phyloP scores from a whole-genome alignment of 179 eudicot species.

The Camellia oleifera region DNA sequence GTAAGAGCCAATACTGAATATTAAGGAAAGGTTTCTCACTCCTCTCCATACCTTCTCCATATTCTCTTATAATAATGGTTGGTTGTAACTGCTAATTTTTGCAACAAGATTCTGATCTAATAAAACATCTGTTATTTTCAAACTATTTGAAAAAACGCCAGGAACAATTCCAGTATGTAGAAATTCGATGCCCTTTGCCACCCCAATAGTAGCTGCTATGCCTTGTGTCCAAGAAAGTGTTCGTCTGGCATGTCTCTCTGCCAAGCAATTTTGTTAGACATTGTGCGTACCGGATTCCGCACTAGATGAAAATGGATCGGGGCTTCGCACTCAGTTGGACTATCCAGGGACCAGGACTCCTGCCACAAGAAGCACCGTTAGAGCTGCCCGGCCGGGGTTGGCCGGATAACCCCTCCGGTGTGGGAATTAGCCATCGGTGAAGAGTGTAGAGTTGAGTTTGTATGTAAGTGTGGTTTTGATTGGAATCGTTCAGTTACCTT shows the following conservation, averaged over 20 bases:
- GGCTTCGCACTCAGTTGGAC: too few species aligned
- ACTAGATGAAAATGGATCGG: too few species aligned
- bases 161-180: slow-evolving; percentile 33
- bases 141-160: slow-evolving; percentile 61
- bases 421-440: too few species aligned
- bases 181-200: slow-evolving; percentile 1
- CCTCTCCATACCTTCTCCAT: slow-evolving; percentile 45
- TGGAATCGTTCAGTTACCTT: too few species aligned
- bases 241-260: slow-evolving; percentile 42
- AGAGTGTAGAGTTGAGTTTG: too few species aligned
- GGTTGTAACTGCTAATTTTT: slow-evolving; percentile 69
- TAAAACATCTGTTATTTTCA: slow-evolving; percentile 70
- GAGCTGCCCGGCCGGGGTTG: too few species aligned
- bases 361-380: too few species aligned
- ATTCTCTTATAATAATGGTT: slow-evolving; percentile 59
- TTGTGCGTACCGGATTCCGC: too few species aligned
- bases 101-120: slow-evolving; percentile 64
- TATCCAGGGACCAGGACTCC: too few species aligned
- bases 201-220: slow-evolving; percentile 67
- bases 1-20: neutral
- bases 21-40: neutral
- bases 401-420: too few species aligned
- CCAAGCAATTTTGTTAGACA: slow-evolving; percentile 4
- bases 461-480: too few species aligned
- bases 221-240: slow-evolving; percentile 70